These are phyloP conservation scores for Laburnicola sp. DNA, from an alignment of 2,329 filamentous ascomycete species.

Conservation along the genomic window DNA sequence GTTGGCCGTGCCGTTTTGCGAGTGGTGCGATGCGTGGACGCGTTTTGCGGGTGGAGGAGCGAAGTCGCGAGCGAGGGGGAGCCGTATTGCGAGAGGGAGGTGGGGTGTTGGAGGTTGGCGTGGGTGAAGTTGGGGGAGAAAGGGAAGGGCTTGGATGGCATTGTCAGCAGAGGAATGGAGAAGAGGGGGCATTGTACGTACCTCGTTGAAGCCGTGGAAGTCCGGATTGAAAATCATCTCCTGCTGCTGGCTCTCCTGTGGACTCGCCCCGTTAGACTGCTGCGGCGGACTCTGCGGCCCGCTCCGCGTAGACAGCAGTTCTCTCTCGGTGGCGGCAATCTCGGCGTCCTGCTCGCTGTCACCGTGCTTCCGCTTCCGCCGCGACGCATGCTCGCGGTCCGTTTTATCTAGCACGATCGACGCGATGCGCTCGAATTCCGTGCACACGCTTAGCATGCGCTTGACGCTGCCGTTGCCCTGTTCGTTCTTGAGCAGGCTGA, in stretches of 20 bases:
- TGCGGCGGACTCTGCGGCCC: conserved; percentile 33
- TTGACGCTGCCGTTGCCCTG: conserved; percentile 88
- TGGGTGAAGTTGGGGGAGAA: conserved; percentile 48
- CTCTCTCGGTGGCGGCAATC: conserved; percentile 42
- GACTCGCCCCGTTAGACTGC: conserved; percentile 10
- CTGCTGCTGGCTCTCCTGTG: conserved; percentile 21
- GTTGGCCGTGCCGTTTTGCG: too few relatives aligned
- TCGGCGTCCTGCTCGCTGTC: conserved; percentile 54
- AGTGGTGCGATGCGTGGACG: too few relatives aligned
- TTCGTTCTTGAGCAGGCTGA: conserved; percentile 86
- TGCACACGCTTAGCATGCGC: conserved; percentile 89
- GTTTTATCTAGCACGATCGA: conserved; percentile 87
- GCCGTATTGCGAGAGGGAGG: conserved; percentile 35
- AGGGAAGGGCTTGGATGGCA: conserved; percentile 35
- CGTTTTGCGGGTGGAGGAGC: background rate
- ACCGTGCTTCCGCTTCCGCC: conserved; percentile 79
- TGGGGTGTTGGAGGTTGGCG: conserved; percentile 38
- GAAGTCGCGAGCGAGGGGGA: conserved; percentile 29
- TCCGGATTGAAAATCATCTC: conserved; percentile 40
- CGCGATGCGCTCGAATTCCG: conserved; percentile 95
- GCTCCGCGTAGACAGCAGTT: conserved; percentile 37
- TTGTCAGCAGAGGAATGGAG: conserved; percentile 18
- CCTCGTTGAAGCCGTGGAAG: conserved; percentile 45
- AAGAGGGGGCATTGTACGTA: conserved; percentile 15
- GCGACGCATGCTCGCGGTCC: conserved; percentile 78